These are phyloP conservation scores for Lyophyllum decastes DNA, from an alignment of 768 basidiomycete species.

Conservation along the genomic window DNA sequence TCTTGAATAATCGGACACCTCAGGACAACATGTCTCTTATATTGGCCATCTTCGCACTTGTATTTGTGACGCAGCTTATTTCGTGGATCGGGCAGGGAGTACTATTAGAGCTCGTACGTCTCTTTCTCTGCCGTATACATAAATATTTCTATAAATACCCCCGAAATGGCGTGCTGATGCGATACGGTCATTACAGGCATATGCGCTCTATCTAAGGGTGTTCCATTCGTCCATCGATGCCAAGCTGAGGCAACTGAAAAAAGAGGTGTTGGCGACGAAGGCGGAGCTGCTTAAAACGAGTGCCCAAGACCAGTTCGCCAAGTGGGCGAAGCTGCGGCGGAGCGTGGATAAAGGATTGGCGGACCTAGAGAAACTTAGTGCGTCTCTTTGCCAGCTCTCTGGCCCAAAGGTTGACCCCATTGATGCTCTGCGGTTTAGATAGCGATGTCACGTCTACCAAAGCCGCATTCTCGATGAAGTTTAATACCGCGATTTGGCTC, in stretches of 20 bases:
- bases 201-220: constrained; percentile 66
- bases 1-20: constrained; percentile 11
- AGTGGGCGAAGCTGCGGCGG: constrained; percentile 93
- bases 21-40: constrained; percentile 67
- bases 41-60: constrained; percentile 78
- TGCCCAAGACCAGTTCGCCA: constrained; percentile 97
- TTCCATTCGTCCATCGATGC: constrained; percentile 57
- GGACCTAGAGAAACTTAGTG: constrained; percentile 92
- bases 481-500: constrained; percentile 76
- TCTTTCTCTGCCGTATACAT: not conserved
- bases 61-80: constrained; percentile 81
- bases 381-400: constrained; percentile 27
- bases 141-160: not conserved
- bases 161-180: not conserved
- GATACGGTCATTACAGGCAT: constrained; percentile 51
- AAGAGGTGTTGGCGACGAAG: constrained; percentile 77
- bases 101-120: constrained; percentile 75
- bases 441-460: constrained; percentile 60
- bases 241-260: constrained; percentile 73
- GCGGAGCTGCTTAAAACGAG: constrained; percentile 87
- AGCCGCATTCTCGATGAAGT: constrained; percentile 65
- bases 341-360: constrained; percentile 89
- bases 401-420: constrained; percentile 1
- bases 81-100: constrained; percentile 89
- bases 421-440: constrained; percentile 47